These are phyloP conservation scores for Selaginella tamariscina DNA, from an alignment of 75 land plant species.

Conservation along the genomic window DNA sequence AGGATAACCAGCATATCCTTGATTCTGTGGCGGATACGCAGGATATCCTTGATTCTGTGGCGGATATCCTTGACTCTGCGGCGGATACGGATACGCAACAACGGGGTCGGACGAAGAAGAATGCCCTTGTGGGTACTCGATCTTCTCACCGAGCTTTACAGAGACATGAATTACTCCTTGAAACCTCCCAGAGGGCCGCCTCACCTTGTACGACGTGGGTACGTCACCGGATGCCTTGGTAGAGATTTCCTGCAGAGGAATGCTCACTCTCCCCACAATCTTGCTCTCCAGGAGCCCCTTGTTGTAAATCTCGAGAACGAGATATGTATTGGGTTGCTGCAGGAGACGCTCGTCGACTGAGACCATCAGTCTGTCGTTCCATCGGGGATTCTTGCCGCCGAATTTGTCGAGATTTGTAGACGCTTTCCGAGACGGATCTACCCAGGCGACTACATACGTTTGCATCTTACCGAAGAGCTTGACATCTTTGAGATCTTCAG, in stretches of 20 bases:
- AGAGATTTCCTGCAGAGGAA: background rate
- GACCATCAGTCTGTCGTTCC: conserved; percentile 12
- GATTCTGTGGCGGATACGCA: background rate
- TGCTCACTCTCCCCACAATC: background rate
- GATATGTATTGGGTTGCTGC: background rate
- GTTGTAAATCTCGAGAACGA: conserved; percentile 7
- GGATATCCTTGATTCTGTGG: conserved; percentile 2
- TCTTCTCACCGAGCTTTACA: conserved; percentile 19
- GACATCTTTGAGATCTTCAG: conserved; percentile 17
- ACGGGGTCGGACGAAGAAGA: background rate
- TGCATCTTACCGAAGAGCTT: conserved; percentile 17
- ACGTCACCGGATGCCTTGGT: background rate
- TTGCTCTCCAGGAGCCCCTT: background rate
- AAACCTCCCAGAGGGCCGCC: conserved; percentile 27
- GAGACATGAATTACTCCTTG: conserved; percentile 55
- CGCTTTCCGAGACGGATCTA: conserved; percentile 8
- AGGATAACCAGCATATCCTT: background rate
- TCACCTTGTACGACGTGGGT: conserved; percentile 22
- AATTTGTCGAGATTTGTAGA: background rate
- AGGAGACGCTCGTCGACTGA: background rate
- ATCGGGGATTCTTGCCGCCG: conserved; percentile 11
- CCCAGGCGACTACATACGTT: conserved; percentile 13
- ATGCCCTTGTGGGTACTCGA: background rate
- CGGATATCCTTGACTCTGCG: background rate
- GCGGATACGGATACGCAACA: background rate